phyloP scores from a whole-genome alignment of 148 eudicot species.

The Chenopodium berlandieri region DNA sequence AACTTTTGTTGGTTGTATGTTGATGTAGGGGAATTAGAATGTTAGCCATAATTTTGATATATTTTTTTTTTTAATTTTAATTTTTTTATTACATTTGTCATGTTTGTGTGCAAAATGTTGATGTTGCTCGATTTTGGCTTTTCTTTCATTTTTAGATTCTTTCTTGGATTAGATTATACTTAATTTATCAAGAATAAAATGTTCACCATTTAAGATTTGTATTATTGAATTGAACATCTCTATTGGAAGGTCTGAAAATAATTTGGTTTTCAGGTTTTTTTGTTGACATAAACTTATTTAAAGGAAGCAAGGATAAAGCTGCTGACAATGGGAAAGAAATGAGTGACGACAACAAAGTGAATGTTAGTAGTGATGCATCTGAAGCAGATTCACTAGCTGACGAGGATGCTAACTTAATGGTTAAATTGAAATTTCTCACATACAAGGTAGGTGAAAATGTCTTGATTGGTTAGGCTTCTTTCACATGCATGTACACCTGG shows the following conservation, averaged over 20 bases:
- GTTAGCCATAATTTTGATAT: no score
- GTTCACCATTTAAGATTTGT: background rate
- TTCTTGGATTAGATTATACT: no score
- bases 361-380: conserved; percentile 29
- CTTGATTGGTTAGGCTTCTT: background rate
- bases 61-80: no score
- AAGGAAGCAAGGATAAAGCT: conserved; percentile 53
- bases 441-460: conserved; percentile 55
- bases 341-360: conserved; percentile 24
- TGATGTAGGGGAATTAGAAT: no score
- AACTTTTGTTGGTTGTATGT: no score
- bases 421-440: conserved; percentile 87
- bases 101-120: no score
- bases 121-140: no score
- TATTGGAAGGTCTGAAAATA: conserved; percentile 1
- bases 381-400: conserved; percentile 68
- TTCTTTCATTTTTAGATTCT: no score
- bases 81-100: no score
- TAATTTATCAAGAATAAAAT: no score
- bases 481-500: background rate
- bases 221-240: background rate
- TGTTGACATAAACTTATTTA: conserved; percentile 81
- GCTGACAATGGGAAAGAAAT: conserved; percentile 33
- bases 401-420: conserved; percentile 94
- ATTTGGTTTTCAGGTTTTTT: conserved; percentile 64